Conservation (phyloP, 2,329 filamentous ascomycete genomes). For the Nannizziopsis barbatae region DNA sequence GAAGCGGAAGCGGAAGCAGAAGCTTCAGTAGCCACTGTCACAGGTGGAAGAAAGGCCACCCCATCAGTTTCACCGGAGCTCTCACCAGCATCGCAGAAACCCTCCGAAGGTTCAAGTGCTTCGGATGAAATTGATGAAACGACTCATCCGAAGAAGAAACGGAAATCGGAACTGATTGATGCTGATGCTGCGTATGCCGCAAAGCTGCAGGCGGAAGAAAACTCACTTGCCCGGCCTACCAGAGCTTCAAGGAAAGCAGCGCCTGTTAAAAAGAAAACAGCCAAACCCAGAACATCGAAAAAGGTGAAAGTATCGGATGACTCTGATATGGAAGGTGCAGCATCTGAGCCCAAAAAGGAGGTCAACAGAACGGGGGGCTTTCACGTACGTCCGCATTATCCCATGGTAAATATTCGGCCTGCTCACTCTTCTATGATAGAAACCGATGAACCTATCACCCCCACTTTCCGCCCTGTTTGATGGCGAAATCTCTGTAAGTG, state of each 20-base stretch:
- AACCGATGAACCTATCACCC: constrained; percentile 37
- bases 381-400: constrained; percentile 46
- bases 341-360: constrained; percentile 49
- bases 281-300: constrained; percentile 45
- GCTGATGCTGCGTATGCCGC: constrained; percentile 81
- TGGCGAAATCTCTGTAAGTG: constrained; percentile 35
- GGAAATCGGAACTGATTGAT: constrained; percentile 53
- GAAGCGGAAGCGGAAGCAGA: constrained; percentile 14
- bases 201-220: constrained; percentile 84
- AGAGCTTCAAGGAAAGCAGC: constrained; percentile 57
- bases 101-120: constrained; percentile 31
- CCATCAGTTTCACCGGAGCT: constrained; percentile 24
- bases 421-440: constrained; percentile 22
- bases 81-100: constrained; percentile 31
- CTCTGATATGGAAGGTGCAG: constrained; percentile 59
- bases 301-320: constrained; percentile 70
- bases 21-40: constrained; percentile 26
- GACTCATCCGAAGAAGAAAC: constrained; percentile 52
- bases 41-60: too few relatives aligned
- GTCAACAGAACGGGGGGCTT: constrained; percentile 76
- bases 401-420: constrained; percentile 1
- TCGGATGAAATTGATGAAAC: constrained; percentile 28
- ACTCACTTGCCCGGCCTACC: constrained; percentile 62
- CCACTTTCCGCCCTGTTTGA: constrained; percentile 36
- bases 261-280: constrained; percentile 52